Evolutionary conservation across 164 flowering plant species (phyloP), one percentile per base, ranked within the genome.

Genomic region (Tetracentron sinense): DNA sequence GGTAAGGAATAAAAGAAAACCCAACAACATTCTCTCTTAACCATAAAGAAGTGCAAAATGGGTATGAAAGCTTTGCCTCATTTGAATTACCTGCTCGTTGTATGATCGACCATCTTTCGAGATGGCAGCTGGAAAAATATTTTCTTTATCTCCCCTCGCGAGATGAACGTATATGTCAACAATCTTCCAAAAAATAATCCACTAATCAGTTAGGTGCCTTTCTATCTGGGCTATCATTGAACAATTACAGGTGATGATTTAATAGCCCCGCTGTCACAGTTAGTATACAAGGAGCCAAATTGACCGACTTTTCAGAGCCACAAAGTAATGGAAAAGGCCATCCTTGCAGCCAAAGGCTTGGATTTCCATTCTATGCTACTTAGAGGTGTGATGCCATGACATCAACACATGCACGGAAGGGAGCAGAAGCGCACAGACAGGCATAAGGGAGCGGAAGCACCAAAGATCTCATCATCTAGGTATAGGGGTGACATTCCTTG

Each of bases 71-170:
- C 31, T 27, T 25, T 52, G 38, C 12, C 12, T 21, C 35, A 20
- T 23, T 35, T 29, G 48, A 74, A 46, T 42, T 77, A 95, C 99
- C 96, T 92, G 90, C 48, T 92, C 99, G 62, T 86, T 91, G 79
- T 95, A 95, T 19, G 99, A 95, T 42, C 97, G 86, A 27, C 99
- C 99, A 78, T 95, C 99, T 72, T 74, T 89, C 21, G 90, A 88
- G 54, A 95, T 92, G 31, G 99, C 99, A 75, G 82, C 35, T 58
- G 99, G 93, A 56, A 94, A 95, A 55, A 95, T 73, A 42, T 85
- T 82, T 58, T 83, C 78, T 50, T 77, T 67, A 72, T 95, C 99
- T 51, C 99, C 99, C 63, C 83, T 83, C 23, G 92, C 96, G 61
- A 95, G 81, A 78, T 92, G 89, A 64, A 95, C 96, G 74, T 95